Percentiles rank a stretch among this genome's conserved stretches.
phyloP scores from a whole-genome alignment of 345 rosid species.

The Adansonia digitata region DNA sequence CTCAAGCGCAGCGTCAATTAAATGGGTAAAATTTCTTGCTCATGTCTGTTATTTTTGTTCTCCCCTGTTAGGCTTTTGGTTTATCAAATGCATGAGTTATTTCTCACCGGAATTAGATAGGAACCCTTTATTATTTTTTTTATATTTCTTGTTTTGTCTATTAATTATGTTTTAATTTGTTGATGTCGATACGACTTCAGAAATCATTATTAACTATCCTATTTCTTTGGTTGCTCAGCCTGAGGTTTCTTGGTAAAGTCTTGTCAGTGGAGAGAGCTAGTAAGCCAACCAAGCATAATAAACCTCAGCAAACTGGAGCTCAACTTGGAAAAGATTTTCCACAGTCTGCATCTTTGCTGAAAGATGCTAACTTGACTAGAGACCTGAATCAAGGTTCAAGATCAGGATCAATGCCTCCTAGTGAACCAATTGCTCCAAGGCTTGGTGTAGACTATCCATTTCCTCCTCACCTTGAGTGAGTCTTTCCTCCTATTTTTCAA shows the following conservation, averaged over 20 bases:
- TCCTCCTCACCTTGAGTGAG: slow-evolving; percentile 87
- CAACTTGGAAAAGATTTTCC: slow-evolving; percentile 34
- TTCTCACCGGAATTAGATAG: background rate
- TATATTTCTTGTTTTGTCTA: background rate
- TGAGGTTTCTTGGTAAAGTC: slow-evolving; percentile 92
- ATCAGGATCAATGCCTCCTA: slow-evolving; percentile 33
- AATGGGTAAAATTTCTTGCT: slow-evolving; percentile 53
- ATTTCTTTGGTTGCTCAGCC: slow-evolving; percentile 38
- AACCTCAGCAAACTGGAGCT: slow-evolving; percentile 34
- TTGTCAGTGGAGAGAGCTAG: slow-evolving; percentile 69
- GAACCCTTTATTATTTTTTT: slow-evolving; percentile 8
- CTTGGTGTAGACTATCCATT: slow-evolving; percentile 90
- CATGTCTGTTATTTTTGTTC: background rate
- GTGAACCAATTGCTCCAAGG: slow-evolving; percentile 75
- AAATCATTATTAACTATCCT: background rate
- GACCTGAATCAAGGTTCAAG: slow-evolving; percentile 30
- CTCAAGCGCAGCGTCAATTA: slow-evolving; percentile 75
- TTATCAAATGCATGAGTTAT: background rate
- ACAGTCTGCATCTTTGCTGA: slow-evolving; percentile 18
- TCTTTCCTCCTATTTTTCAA: slow-evolving; percentile 3
- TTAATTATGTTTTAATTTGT: background rate
- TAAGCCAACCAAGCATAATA: slow-evolving; percentile 42
- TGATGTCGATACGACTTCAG: background rate
- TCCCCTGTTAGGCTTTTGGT: background rate
- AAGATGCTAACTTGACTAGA: slow-evolving; percentile 29